Evolutionary conservation across 2,329 filamentous ascomycete species (phyloP), one percentile per base, ranked within the genome.

Genomic region (Neoascochyta sp.): DNA sequence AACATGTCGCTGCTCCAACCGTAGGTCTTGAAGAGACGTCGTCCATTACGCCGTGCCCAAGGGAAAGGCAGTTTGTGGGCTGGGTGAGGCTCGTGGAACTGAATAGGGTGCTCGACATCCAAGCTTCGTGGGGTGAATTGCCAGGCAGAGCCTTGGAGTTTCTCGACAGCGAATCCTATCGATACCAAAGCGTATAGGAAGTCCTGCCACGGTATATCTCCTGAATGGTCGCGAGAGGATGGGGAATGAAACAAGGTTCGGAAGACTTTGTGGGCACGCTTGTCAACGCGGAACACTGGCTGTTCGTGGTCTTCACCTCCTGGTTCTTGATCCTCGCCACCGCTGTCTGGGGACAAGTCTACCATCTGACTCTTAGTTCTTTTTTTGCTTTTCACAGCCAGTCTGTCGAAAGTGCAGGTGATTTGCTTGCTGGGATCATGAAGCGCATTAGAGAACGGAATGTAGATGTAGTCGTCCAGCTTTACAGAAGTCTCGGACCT

Each of bases 81-180:
- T 0, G 75, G 74, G 52, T 81, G 76, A 3, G 77, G 76, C 45
- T 80, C 75, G 39, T 81, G 75, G 38, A 80, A 76, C 31, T 77
- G 71, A 17, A 81, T 80, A 14, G 65, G 68, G 4, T 69, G 54
- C 21, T 68, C 59, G 0, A 68, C 61, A 29, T 70, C 64, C 13
- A 67, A 36, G 3, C 42, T 44, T 3, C 16, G 3, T 4, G 70
- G 71, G 9, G 60, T 63, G 38, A 81, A 81, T 8, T 78, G 71
- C 41, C 39, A 81, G 0, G 71, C 71, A 1, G 73, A 80, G 0
- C 76, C 75, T 36, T 78, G 77, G 0, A 80, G 62, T 54, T 81
- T 80, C 53, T 76, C 60, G 0, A 66, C 66, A 0, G 45, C 36
- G 30, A 81, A 78, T 0, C 75, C 76, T 0, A 64, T 62, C 0